phyloP scores from a whole-genome alignment of 139 green algal species.

The Chlamydomonas sphaeroides region DNA sequence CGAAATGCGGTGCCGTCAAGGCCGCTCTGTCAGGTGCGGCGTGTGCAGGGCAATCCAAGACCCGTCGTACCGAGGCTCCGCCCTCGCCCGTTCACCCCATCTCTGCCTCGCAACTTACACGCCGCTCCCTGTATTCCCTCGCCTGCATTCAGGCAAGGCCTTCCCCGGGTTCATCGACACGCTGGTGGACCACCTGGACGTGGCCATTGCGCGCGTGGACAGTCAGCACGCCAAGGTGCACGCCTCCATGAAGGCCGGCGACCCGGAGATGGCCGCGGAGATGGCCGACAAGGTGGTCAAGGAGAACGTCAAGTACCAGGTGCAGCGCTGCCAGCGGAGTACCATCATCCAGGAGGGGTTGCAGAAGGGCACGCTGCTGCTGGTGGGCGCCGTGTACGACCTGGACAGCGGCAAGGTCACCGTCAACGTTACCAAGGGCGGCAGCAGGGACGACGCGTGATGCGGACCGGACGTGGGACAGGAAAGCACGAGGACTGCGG shows the following conservation, averaged over 20 bases:
- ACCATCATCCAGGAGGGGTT: conserved; percentile 44
- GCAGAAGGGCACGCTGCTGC: conserved; percentile 15
- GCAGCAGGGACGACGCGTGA: neutral
- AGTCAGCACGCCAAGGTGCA: neutral
- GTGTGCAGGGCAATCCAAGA: too few relatives aligned
- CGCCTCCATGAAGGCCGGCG: neutral
- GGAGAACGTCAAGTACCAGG: conserved; percentile 52
- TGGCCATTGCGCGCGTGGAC: conserved; percentile 42
- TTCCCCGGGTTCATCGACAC: conserved; percentile 56
- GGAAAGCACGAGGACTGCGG: too few relatives aligned
- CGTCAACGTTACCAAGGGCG: conserved; percentile 22
- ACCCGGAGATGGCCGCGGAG: neutral
- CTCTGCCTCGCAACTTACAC: too few relatives aligned
- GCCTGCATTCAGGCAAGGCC: conserved; percentile 41
- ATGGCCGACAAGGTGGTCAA: conserved; percentile 38
- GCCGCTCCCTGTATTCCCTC: too few relatives aligned
- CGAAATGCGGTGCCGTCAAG: conserved; percentile 46
- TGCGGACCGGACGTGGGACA: too few relatives aligned
- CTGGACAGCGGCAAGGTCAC: conserved; percentile 30
- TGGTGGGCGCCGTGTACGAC: conserved; percentile 36
- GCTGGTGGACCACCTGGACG: conserved; percentile 49
- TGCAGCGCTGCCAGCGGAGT: conserved; percentile 46
- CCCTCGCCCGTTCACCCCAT: too few relatives aligned
- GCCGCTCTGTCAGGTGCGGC: conserved; percentile 36
- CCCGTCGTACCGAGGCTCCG: too few relatives aligned